Evolutionary conservation across 768 basidiomycete species (phyloP).

Genomic region (Tremella fuciformis): DNA sequence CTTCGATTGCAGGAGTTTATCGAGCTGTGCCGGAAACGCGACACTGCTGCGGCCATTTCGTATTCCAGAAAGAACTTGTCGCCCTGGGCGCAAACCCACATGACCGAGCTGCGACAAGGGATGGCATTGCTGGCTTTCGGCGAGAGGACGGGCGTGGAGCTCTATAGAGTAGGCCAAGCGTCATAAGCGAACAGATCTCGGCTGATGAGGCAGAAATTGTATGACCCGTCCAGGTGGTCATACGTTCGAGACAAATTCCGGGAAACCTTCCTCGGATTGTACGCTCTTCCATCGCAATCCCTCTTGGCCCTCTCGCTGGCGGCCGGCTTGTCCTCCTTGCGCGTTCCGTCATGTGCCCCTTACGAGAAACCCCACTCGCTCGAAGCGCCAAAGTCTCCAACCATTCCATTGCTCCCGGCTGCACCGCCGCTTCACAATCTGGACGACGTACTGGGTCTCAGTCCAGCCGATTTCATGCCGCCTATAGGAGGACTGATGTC

Average conservation of each 20-base stretch:
- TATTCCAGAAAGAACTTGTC: constrained; percentile 79
- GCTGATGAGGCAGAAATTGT: constrained; percentile 64
- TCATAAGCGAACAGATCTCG: not conserved
- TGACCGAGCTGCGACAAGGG: constrained; percentile 71
- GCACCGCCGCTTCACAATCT: constrained; percentile 44
- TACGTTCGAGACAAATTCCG: constrained; percentile 75
- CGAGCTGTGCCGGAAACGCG: constrained; percentile 72
- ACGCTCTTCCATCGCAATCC: constrained; percentile 81
- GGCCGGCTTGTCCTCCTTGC: constrained; percentile 85
- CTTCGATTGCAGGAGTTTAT: constrained; percentile 94
- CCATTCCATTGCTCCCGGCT: constrained; percentile 36
- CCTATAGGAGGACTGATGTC: constrained; percentile 18
- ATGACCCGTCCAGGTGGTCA: constrained; percentile 75
- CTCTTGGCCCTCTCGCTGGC: constrained; percentile 82
- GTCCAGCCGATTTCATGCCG: constrained; percentile 4
- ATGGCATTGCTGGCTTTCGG: constrained; percentile 71
- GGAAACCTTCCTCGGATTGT: constrained; percentile 77
- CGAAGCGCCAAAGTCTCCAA: constrained; percentile 10
- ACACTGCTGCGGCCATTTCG: constrained; percentile 71
- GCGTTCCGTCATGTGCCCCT: constrained; percentile 74
- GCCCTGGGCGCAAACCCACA: constrained; percentile 72
- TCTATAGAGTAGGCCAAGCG: constrained; percentile 67
- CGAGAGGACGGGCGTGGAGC: constrained; percentile 64
- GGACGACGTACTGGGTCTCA: constrained; percentile 22
- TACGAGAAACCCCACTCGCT: not conserved